These are phyloP conservation scores for Coffea eugenioides DNA, from an alignment of 257 asterid species.

Conservation along the genomic window DNA sequence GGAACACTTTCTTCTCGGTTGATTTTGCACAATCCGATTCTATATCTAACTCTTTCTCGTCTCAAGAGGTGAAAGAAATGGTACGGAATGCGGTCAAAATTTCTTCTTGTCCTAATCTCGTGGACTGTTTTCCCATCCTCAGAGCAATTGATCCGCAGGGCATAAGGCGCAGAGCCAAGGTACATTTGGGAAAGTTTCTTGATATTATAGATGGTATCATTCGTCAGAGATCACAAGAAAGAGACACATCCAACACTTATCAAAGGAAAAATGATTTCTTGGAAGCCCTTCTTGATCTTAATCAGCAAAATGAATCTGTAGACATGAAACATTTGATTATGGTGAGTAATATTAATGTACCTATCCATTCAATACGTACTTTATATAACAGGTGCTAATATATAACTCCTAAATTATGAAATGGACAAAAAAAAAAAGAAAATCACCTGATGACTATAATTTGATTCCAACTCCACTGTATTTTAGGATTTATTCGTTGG, in stretches of 20 bases:
- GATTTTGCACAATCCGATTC: slow-evolving; percentile 6
- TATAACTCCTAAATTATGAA: too few relatives aligned
- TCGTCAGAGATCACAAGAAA: neutral
- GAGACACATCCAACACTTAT: neutral
- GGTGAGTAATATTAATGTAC: slow-evolving; percentile 4
- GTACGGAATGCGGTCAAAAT: neutral
- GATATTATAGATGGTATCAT: too few relatives aligned
- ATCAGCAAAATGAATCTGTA: neutral
- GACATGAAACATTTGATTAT: slow-evolving; percentile 11
- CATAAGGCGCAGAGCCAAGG: neutral
- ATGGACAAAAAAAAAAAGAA: too few relatives aligned
- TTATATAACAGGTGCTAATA: too few relatives aligned
- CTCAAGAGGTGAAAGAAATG: slow-evolving; percentile 6
- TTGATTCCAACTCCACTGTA: too few relatives aligned
- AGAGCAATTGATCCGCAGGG: slow-evolving; percentile 15
- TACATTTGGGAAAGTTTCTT: slow-evolving; percentile 8
- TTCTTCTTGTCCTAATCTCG: neutral
- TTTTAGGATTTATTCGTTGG: too few relatives aligned
- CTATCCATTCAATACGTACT: too few relatives aligned
- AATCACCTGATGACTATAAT: too few relatives aligned
- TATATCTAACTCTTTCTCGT: too few relatives aligned
- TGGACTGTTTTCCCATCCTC: slow-evolving; percentile 14
- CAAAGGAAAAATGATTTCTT: slow-evolving; percentile 7
- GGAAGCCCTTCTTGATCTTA: slow-evolving; percentile 22
- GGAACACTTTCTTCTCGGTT: neutral